phyloP scores from a whole-genome alignment of 2,329 filamentous ascomycete species.

The Podosphaera fusca region DNA sequence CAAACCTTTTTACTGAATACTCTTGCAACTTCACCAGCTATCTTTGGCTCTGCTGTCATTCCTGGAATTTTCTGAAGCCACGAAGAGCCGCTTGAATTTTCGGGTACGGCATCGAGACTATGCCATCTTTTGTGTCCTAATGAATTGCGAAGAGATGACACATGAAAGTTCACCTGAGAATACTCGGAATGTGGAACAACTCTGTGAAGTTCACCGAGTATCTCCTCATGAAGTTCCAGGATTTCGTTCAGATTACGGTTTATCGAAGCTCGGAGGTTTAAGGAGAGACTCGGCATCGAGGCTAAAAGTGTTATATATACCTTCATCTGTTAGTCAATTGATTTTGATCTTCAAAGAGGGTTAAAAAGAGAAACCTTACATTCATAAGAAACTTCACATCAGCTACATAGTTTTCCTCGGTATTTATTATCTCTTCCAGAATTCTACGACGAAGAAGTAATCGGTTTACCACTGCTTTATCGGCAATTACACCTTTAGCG shows the following conservation, averaged over 20 bases:
- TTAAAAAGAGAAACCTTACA: constrained; percentile 28
- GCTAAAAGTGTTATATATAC: constrained; percentile 55
- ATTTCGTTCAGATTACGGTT: constrained; percentile 62
- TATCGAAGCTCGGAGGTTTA: constrained; percentile 44
- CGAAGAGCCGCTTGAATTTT: constrained; percentile 16
- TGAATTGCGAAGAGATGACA: constrained; percentile 1
- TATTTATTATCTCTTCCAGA: constrained; percentile 63
- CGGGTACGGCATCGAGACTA: constrained; percentile 18
- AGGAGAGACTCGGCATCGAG: constrained; percentile 41
- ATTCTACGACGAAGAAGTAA: constrained; percentile 55
- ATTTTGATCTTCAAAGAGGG: constrained; percentile 28
- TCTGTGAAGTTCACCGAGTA: constrained; percentile 51
- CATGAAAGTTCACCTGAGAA: constrained; percentile 20
- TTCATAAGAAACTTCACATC: constrained; percentile 74
- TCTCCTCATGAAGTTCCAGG: constrained; percentile 58
- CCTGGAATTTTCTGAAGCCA: constrained; percentile 26
- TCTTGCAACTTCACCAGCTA: constrained; percentile 36
- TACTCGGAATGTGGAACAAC: constrained; percentile 47
- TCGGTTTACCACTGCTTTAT: constrained; percentile 47
- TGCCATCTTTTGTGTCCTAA: constrained; percentile 23
- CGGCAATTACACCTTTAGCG: constrained; percentile 30
- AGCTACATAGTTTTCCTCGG: constrained; percentile 72
- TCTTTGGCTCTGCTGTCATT: constrained; percentile 32
- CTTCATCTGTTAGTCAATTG: constrained; percentile 19
- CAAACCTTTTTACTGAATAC: constrained; percentile 35